Conservation (phyloP, 2,329 filamentous ascomycete species). For the Magnaporthiopsis incrustans region DNA sequence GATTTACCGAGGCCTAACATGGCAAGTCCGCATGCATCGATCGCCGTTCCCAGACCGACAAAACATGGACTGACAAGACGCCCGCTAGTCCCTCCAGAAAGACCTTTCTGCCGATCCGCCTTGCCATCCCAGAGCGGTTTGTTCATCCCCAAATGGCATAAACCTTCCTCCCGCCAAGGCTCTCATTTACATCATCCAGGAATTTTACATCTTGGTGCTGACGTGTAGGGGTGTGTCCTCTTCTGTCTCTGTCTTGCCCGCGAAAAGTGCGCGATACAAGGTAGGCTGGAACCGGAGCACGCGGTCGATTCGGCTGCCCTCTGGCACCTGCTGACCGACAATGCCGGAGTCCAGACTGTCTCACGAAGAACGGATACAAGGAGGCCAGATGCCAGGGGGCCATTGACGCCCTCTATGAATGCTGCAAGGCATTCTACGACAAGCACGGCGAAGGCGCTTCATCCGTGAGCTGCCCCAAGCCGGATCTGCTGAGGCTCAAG, state of each 20-base stretch:
- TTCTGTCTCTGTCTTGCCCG: neutral
- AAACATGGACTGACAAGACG: neutral
- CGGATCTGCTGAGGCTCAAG: conserved; percentile 70
- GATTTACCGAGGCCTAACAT: too few species aligned
- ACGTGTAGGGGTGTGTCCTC: conserved; percentile 10
- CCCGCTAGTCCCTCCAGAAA: conserved; percentile 45
- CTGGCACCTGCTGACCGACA: conserved; percentile 14
- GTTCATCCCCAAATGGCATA: conserved; percentile 22
- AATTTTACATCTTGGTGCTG: neutral
- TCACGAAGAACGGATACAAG: conserved; percentile 76
- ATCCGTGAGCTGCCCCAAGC: conserved; percentile 79
- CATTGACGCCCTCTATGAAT: conserved; percentile 84
- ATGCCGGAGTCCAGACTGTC: conserved; percentile 52
- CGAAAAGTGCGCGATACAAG: conserved; percentile 77
- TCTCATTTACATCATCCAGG: conserved; percentile 1
- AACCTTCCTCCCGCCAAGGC: too few species aligned
- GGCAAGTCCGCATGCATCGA: too few species aligned
- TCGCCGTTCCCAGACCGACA: too few species aligned
- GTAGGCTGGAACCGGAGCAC: conserved; percentile 33
- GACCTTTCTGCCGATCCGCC: conserved; percentile 69
- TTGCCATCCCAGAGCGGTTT: conserved; percentile 76
- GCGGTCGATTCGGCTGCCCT: conserved; percentile 1
- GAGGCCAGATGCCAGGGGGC: conserved; percentile 73
- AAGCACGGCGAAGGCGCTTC: conserved; percentile 67
- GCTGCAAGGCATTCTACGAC: conserved; percentile 83